These are phyloP conservation scores for Serendipita vermifera DNA, from an alignment of 768 basidiomycete genomes.

Conservation along the genomic window DNA sequence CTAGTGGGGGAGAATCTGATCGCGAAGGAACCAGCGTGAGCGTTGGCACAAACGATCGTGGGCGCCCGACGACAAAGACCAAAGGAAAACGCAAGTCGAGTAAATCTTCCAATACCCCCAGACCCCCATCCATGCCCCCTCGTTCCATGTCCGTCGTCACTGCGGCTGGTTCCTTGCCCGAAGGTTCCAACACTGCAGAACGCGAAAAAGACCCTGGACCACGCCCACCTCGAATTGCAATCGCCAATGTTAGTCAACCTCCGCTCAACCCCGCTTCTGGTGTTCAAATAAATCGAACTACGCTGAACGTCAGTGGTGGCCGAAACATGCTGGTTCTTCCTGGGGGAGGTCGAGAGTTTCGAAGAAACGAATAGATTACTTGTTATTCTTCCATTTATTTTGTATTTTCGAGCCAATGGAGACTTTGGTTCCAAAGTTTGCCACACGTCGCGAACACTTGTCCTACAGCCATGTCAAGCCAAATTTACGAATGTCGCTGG, in stretches of 20 bases:
- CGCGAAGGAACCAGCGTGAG: neutral
- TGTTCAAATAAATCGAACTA: neutral
- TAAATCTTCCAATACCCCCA: neutral
- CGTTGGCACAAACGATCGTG: neutral
- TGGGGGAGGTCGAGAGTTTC: constrained; percentile 1
- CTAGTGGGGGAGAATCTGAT: constrained; percentile 6
- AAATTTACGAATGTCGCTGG: constrained; percentile 4
- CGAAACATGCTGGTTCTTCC: neutral
- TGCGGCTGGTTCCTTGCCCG: no score
- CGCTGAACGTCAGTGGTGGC: neutral
- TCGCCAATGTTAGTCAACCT: no score
- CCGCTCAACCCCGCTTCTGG: neutral
- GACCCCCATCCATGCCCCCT: neutral
- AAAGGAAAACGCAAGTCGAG: constrained; percentile 3
- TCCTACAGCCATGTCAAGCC: neutral
- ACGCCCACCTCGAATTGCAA: no score
- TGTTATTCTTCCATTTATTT: neutral
- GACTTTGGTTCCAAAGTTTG: neutral
- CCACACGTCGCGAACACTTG: neutral
- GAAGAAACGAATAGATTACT: neutral
- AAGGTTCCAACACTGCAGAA: neutral
- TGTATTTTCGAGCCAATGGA: neutral
- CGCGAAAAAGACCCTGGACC: no score
- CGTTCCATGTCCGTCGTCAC: no score
- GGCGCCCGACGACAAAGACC: neutral